These are phyloP conservation scores for Leccinellum albellum DNA, from an alignment of 768 basidiomycete species.

Conservation along the genomic window DNA sequence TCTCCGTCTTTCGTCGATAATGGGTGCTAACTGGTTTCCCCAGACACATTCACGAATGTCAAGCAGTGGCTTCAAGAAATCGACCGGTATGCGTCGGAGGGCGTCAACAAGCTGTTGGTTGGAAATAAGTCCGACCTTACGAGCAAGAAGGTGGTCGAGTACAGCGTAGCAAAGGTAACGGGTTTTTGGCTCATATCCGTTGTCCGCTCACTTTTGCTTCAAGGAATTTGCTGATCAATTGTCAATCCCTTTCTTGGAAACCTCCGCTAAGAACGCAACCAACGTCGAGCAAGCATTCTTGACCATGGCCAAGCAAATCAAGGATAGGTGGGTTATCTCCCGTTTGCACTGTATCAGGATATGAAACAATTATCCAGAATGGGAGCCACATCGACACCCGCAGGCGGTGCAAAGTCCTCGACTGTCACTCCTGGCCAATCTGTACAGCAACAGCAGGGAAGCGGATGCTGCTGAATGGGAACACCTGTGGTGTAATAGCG, in stretches of 20 bases:
- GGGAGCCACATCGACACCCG: conserved; percentile 75
- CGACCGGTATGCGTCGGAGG: conserved; percentile 94
- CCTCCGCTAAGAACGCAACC: conserved; percentile 97
- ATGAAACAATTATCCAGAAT: conserved; percentile 46
- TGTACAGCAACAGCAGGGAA: conserved; percentile 69
- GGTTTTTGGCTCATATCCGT: not conserved
- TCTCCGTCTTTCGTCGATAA: not conserved
- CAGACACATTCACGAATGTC: conserved; percentile 92
- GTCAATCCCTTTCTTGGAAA: conserved; percentile 93
- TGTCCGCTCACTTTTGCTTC: conserved; percentile 5
- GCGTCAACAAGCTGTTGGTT: conserved; percentile 96
- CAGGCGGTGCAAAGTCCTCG: conserved; percentile 74
- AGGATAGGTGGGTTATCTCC: conserved; percentile 62
- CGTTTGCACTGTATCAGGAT: not conserved
- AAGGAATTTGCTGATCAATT: conserved; percentile 98
- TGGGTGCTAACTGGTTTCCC: conserved; percentile 5
- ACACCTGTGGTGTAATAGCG: conserved; percentile 16
- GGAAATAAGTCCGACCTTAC: conserved; percentile 99
- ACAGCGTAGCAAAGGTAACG: conserved; percentile 77
- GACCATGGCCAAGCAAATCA: conserved; percentile 96
- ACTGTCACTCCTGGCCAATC: conserved; percentile 83
- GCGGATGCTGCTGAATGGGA: conserved; percentile 72
- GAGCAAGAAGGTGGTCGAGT: conserved; percentile 93
- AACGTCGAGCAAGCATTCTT: conserved; percentile 99
- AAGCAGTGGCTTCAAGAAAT: conserved; percentile 95